A percentile compares a stretch with the other conserved stretches of the same genome.
phyloP scores from a whole-genome alignment of 108 stramenopile species.

The Cyclotella baltica region DNA sequence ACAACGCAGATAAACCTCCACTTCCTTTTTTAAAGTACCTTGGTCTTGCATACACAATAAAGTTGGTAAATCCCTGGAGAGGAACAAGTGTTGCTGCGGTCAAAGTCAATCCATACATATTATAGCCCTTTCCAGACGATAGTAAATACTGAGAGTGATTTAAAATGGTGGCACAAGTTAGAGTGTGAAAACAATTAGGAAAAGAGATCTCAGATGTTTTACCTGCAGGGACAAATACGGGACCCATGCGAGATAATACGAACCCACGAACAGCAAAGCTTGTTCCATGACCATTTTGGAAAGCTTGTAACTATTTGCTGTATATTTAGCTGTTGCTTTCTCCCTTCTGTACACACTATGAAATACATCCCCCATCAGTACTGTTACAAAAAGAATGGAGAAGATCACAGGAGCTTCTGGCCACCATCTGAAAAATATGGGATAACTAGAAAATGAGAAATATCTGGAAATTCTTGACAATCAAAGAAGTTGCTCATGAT shows the following conservation, averaged over 20 bases:
- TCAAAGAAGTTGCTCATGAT: neutral
- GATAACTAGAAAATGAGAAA: no score
- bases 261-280: neutral
- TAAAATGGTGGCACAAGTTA: neutral
- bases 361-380: conserved; percentile 11
- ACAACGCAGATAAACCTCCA: no score
- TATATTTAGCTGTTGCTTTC: neutral
- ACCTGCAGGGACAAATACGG: conserved; percentile 5
- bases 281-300: neutral
- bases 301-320: neutral
- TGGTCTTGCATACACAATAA: neutral
- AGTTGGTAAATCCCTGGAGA: conserved; percentile 32
- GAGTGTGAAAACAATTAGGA: neutral
- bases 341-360: conserved; percentile 8
- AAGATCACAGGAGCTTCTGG: conserved; percentile 22
- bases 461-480: no score
- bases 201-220: neutral
- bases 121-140: conserved; percentile 9
- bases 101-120: conserved; percentile 17
- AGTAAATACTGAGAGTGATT: conserved; percentile 8
- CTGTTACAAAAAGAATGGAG: conserved; percentile 17
- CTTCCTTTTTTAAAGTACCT: no score
- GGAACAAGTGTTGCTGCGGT: conserved; percentile 7
- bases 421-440: conserved; percentile 9
- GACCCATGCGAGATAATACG: conserved; percentile 9